Evolutionary conservation across 148 eudicot genomes (phyloP), one percentile per base, ranked within the genome.

Genomic region (Persicaria tinctoria): DNA sequence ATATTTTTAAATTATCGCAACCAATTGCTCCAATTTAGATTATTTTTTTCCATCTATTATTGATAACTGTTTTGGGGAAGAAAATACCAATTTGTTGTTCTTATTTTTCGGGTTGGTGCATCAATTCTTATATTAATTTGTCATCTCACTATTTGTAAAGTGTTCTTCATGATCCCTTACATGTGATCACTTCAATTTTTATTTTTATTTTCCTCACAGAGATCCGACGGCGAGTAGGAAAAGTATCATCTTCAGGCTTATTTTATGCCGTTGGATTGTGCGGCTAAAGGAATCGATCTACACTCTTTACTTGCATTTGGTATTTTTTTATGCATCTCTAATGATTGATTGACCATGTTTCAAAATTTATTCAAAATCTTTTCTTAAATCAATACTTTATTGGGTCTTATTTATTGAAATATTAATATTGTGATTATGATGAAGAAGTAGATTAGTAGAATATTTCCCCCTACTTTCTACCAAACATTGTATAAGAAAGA

Each of bases 221-320:
- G 60, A 55, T 55, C 60, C 7, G 60, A 55, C 60, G 60, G 20
- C n/a, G 18, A 55, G 20, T 18, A 12, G 12, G 60, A 16, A 55
- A 55, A 55, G 8, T 55, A 55, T 55, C 23, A 55, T 55, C 20
- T 14, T 16, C 8, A 5, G 60, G n/a, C 6, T 55, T 1, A 16
- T 16, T 55, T 4, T 16, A n/a, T 16, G 60, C 60, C 60, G 60
- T 55, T 1, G 60, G 60, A 55, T 55, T 55, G 60, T 55, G 60
- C 60, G 60, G 60, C 60, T 55, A 55, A 55, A 55, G 60, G 60
- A 55, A 55, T 55, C 60, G 20, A 55, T 16, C 17, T 55, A 55
- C n/a, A 16, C 17, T 5, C 5, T 55, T 14, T 55, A 1, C 11
- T 3, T 12, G 3, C 8, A 50, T 12, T 50, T 50, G 41, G 2